Evolutionary conservation across 495 filamentous ascomycete species (phyloP).

Genomic region (Aspergillus conjunctus): DNA sequence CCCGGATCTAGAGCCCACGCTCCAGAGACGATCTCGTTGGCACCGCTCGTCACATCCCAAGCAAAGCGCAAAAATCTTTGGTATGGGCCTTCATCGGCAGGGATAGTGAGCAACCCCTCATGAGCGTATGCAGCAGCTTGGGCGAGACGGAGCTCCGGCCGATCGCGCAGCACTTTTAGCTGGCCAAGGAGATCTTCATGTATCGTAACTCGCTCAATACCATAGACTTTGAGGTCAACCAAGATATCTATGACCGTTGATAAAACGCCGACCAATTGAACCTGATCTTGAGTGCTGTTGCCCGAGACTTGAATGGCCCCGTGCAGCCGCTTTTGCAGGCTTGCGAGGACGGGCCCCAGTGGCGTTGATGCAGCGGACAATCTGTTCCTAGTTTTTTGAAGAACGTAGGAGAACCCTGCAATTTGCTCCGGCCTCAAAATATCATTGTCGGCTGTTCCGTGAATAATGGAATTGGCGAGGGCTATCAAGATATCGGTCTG

Average conservation of each 20-base stretch:
- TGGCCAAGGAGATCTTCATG: neutral
- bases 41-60: neutral
- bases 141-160: conserved; percentile 15
- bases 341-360: neutral
- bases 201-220: neutral
- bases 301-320: neutral
- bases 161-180: neutral
- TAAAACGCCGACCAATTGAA: neutral
- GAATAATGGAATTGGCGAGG: neutral
- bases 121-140: conserved; percentile 22
- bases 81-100: conserved; percentile 11
- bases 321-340: conserved; percentile 1
- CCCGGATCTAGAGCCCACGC: neutral
- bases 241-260: conserved; percentile 1
- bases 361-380: neutral
- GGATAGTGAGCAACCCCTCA: conserved; percentile 16
- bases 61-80: conserved; percentile 6
- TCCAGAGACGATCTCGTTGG: neutral
- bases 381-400: neutral
- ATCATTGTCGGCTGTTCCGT: neutral
- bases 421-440: neutral
- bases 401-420: neutral
- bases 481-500: neutral
- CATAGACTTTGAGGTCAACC: conserved; percentile 1
- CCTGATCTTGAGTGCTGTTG: neutral